Percentiles rank a stretch among this genome's conserved stretches.
These are phyloP conservation scores for Solanum ahanhuiri DNA, from an alignment of 257 asterid genomes.

Conservation along the genomic window DNA sequence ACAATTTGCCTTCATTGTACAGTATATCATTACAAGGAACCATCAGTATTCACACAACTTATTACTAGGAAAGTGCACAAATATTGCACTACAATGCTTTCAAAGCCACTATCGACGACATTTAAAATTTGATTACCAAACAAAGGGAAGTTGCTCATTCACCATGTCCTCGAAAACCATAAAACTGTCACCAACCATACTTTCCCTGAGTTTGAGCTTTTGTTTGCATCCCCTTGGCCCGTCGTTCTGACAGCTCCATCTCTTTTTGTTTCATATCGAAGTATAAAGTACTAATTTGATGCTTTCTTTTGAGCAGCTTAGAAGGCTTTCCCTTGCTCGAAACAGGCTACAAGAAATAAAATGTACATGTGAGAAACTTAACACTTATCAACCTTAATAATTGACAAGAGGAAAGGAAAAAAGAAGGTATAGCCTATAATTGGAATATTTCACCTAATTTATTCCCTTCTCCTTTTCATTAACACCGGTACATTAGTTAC, in stretches of 20 bases:
- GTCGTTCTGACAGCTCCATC: slow-evolving; percentile 75
- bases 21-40: neutral
- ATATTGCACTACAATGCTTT: neutral
- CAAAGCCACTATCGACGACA: neutral
- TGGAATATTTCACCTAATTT: neutral
- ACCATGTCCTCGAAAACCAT: neutral
- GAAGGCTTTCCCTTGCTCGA: slow-evolving; percentile 84
- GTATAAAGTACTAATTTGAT: slow-evolving; percentile 70
- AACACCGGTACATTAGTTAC: neutral
- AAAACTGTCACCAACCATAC: slow-evolving; percentile 60
- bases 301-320: slow-evolving; percentile 91
- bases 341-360: slow-evolving; percentile 48
- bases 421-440: neutral
- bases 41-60: neutral
- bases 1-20: neutral
- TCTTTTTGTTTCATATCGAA: slow-evolving; percentile 85
- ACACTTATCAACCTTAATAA: neutral
- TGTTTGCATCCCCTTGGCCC: slow-evolving; percentile 66
- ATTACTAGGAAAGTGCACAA: neutral
- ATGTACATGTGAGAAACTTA: neutral
- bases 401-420: neutral
- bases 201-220: slow-evolving; percentile 98
- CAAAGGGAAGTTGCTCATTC: neutral
- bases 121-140: neutral
- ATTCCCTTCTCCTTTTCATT: neutral